Base-by-base conservation (phyloP, 176 grass and related monocot species). In the Hordeum marinum region DNA sequence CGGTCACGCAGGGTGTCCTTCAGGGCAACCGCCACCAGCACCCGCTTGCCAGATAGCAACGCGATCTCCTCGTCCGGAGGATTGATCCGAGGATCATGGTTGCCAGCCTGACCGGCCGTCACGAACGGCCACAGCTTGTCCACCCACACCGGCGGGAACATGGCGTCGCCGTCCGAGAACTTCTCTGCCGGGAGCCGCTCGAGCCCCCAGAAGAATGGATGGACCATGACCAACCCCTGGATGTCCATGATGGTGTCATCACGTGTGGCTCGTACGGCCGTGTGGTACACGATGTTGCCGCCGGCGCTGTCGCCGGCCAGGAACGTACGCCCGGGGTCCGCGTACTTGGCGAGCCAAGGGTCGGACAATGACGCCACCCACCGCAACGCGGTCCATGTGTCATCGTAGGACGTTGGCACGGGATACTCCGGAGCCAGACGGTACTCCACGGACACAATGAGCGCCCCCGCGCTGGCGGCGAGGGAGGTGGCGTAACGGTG, bases 381-480 rank as follows among this genome's bases (percentile, higher is more conserved):
- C 5, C 60, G 39, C 27, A 86, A 26, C 2, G 77, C 85, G 11
- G 13, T 66, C 48, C 79, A 89, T n/a, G 36, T 27, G 74, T 82
- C 89, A 9, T 89, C 89, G 34, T 79, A 82, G 20, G 40, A 80
- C 31, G 62, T 23, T 0, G 84, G 87, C 41, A 92, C 11, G 7
- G 84, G 80, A 24, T 92, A 67, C 67, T 92, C 87, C 3, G 87
- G 90, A 8, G 80, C 90, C 3, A 86, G 87, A 21, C 68, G 36
- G 21, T 70, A 70, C 36, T 70, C 68, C 10, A 70, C 36, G 36
- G 68, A 70, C 68, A 82, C 76, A 11, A 21, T 80, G 34, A 87
- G 40, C 55, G 80, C 54, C 21, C 55, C 35, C 39, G 87, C 21
- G 36, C 74, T 46, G 3, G 90, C 61, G 27, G 74, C 80, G 60